Base-by-base conservation (phyloP, 495 filamentous ascomycete species). In the Glarea lozoyensis region DNA sequence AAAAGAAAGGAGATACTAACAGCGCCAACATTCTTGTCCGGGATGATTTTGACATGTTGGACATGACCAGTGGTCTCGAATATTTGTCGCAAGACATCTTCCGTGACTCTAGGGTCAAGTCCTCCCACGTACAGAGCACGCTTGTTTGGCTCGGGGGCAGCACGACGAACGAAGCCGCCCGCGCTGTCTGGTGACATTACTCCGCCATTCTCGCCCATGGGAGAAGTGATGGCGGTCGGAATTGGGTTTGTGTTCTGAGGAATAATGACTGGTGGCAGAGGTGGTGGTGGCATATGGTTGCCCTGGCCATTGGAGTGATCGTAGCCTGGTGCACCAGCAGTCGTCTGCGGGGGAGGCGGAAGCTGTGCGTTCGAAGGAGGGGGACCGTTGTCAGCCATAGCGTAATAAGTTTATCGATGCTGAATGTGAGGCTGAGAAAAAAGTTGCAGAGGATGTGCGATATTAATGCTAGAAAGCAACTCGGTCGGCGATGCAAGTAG, bases 1-100 rank as follows among this genome's bases (percentile, higher is more conserved):
- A 48, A 29, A 31, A 43, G 54, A 47, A 52, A 15, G 32, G 45
- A 49, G 43, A 55, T 55, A 63, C 61, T 62, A 54, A 65, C 61
- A 37, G 61, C 62, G 66, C 88, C 76, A 63, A 93, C 86, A 66
- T 90, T 94, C 77, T 95, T 95, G 69, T 99, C 92, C 25, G 92
- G 92, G 59, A 99, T 99, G 53, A 99, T 94, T 72, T 99, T 99
- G 48, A 99, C 92, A 54, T 84, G 97, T 63, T 95, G 80, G 48
- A 99, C 92, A 66, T 99, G 92, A 18, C 92, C 92, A 42, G 87
- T 94, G 3, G 92, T 97, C 69, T 99, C 93, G 57, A 99, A 99
- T 42, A 99, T 99, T 60, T 97, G 93, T 54, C 88, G 85, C 53
- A 99, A 63, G 25, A 97, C 86, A 58, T 97, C 92, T 59, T 99